Conservation (phyloP, 805 yeast genomes). For the Candida piceae region DNA sequence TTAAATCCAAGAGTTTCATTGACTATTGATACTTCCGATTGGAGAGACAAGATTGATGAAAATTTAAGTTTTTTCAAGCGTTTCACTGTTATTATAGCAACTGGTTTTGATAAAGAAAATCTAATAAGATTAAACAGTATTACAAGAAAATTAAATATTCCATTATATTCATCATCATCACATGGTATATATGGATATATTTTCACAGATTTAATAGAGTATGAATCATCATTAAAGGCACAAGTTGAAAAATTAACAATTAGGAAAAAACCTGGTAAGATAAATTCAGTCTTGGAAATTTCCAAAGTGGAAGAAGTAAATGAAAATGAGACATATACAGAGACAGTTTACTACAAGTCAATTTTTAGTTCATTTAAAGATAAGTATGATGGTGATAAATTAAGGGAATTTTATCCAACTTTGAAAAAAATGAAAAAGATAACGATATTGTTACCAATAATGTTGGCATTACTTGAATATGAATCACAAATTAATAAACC, state of each 20-base stretch:
- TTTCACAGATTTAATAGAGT: slow-evolving; percentile 70
- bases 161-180: slow-evolving; percentile 62
- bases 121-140: slow-evolving; percentile 45
- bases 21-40: slow-evolving; percentile 33
- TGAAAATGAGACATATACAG: slow-evolving; percentile 33
- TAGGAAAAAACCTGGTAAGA: slow-evolving; percentile 48
- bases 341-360: slow-evolving; percentile 35
- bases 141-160: slow-evolving; percentile 52
- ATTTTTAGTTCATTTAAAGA: slow-evolving; percentile 33
- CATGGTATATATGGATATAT: slow-evolving; percentile 84
- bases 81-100: slow-evolving; percentile 71
- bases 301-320: slow-evolving; percentile 32
- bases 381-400: slow-evolving; percentile 31
- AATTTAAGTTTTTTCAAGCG: slow-evolving; percentile 35
- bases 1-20: slow-evolving; percentile 77
- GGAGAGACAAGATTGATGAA: slow-evolving; percentile 22
- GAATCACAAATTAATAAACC: slow-evolving; percentile 19
- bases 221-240: slow-evolving; percentile 49
- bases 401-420: slow-evolving; percentile 19
- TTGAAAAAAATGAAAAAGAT: slow-evolving; percentile 42
- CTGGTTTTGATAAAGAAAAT: slow-evolving; percentile 48
- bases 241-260: slow-evolving; percentile 38
- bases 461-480: slow-evolving; percentile 52
- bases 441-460: slow-evolving; percentile 53
- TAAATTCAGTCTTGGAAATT: slow-evolving; percentile 39